phyloP scores from a whole-genome alignment of 257 asterid genomes.

The Ligustrum vulgare region DNA sequence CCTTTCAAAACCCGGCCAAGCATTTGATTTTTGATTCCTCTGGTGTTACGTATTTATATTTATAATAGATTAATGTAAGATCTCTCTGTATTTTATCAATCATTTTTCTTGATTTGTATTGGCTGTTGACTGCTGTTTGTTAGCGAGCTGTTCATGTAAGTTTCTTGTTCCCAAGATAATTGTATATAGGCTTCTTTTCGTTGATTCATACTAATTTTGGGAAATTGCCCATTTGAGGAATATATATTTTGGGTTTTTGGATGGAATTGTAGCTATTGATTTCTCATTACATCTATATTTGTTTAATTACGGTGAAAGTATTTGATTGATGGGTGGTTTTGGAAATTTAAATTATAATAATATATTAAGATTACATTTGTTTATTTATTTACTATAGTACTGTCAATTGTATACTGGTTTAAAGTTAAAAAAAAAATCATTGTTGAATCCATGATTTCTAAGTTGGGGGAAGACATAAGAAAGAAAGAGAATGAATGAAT shows the following conservation, averaged over 20 bases:
- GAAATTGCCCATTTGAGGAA: neutral
- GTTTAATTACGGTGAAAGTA: neutral
- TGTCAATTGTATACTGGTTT: neutral
- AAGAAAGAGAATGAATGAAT: neutral
- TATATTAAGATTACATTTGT: neutral
- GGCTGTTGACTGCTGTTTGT: constrained; percentile 4
- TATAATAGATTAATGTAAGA: constrained; percentile 21
- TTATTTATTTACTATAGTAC: neutral
- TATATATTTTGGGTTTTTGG: constrained; percentile 19
- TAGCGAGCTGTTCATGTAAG: constrained; percentile 9
- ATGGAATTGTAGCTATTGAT: neutral
- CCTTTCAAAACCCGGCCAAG: constrained; percentile 25
- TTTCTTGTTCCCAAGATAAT: constrained; percentile 4
- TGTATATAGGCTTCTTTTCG: neutral
- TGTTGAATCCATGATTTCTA: neutral
- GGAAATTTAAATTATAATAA: neutral
- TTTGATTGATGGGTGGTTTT: neutral
- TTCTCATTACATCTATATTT: constrained; percentile 13
- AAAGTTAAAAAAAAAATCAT: constrained; percentile 4
- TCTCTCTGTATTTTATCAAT: constrained; percentile 18
- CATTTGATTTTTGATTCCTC: constrained; percentile 22
- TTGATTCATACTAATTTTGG: neutral
- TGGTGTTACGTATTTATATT: constrained; percentile 13
- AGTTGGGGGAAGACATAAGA: neutral
- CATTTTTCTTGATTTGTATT: constrained; percentile 8